Conservation (phyloP, 2,329 filamentous ascomycete genomes). For the Xylaria digitata region DNA sequence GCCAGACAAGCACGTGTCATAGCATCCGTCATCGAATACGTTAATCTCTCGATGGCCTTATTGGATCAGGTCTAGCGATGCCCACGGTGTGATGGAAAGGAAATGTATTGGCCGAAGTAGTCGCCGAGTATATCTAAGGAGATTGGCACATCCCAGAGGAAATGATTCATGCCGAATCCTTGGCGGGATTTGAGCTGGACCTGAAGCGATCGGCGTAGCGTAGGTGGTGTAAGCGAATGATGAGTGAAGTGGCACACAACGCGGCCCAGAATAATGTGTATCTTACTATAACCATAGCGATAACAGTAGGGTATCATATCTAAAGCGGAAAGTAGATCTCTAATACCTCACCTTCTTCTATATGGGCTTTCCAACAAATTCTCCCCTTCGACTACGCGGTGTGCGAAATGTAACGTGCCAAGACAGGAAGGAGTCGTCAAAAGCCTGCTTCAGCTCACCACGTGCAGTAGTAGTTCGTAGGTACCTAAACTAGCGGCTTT, state of each 20-base stretch:
- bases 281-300: constrained; percentile 1
- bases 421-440: constrained; percentile 16
- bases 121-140: neutral
- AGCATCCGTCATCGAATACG: neutral
- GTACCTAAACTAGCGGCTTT: neutral
- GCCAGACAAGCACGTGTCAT: neutral
- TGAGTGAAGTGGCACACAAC: neutral
- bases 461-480: neutral
- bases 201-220: constrained; percentile 11
- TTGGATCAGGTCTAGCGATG: neutral
- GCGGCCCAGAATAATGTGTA: neutral
- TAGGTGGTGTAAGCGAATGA: constrained; percentile 7
- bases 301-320: constrained; percentile 11
- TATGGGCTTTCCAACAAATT: constrained; percentile 2
- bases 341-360: constrained; percentile 9
- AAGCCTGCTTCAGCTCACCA: neutral
- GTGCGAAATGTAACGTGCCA: constrained; percentile 19
- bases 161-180: neutral
- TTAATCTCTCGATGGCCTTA: neutral
- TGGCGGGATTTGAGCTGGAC: neutral
- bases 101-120: neutral
- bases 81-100: neutral
- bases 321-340: constrained; percentile 19
- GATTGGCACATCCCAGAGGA: neutral
- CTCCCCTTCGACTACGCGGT: constrained; percentile 4